Percentiles rank a stretch among this genome's conserved stretches.
These are phyloP conservation scores for Chloroidium sp. DNA, from an alignment of 163 green algal genomes.

Conservation along the genomic window DNA sequence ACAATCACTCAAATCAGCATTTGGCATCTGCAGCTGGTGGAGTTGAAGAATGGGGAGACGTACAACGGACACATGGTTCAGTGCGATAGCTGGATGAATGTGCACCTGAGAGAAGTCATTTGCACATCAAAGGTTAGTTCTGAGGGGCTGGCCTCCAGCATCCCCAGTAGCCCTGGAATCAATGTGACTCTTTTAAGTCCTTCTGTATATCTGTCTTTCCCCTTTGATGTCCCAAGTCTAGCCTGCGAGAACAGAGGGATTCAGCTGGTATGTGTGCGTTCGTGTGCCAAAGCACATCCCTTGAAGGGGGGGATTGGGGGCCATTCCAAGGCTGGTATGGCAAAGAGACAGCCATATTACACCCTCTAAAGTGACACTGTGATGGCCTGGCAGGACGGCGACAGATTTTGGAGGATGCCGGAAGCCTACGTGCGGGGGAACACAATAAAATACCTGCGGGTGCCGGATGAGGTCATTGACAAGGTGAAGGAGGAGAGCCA, in stretches of 20 bases:
- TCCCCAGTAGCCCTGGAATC: too few species aligned
- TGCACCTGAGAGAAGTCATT: conserved; percentile 89
- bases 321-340: too few species aligned
- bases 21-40: conserved; percentile 71
- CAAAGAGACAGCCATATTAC: too few species aligned
- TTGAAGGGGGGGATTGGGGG: too few species aligned
- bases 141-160: too few species aligned
- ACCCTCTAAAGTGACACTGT: neutral
- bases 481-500: conserved; percentile 80
- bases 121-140: conserved; percentile 77
- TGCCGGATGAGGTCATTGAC: conserved; percentile 92
- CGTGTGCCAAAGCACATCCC: too few species aligned
- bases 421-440: conserved; percentile 94
- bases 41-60: conserved; percentile 97
- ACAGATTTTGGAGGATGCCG: conserved; percentile 93
- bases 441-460: conserved; percentile 97
- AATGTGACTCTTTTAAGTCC: too few species aligned
- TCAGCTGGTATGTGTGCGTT: too few species aligned
- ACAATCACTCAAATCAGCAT: too few species aligned
- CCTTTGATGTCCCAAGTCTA: too few species aligned
- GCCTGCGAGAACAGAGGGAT: too few species aligned
- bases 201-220: too few species aligned
- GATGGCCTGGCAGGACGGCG: conserved; percentile 64
- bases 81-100: conserved; percentile 99
- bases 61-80: conserved; percentile 96